phyloP scores from a whole-genome alignment of 306 rosid genomes.

The apple (Malus domestica) region ASM211411v1 NC_041803.1:22377001-22377500 shows the following conservation, averaged over 20 bases:
- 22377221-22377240: not conserved
- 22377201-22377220: not conserved
- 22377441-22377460: too few relatives aligned
- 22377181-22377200: not conserved
- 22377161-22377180: too few relatives aligned
- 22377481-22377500: too few relatives aligned
- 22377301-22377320: too few relatives aligned
- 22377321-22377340: too few relatives aligned
- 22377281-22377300: not conserved
- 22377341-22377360: too few relatives aligned
- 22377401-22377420: too few relatives aligned
- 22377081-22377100: not conserved
- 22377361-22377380: too few relatives aligned
- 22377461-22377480: too few relatives aligned
- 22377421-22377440: too few relatives aligned
- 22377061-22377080: not conserved
- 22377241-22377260: not conserved
- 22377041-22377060: constrained; percentile 11
- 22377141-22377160: not conserved
- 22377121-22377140: not conserved
- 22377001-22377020: not conserved
- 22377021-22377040: constrained; percentile 5
- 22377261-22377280: not conserved
- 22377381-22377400: too few relatives aligned
- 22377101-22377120: not conserved